phyloP scores from a whole-genome alignment of 2,329 filamentous ascomycete species.

The Fonsecaea pugnacius region DNA sequence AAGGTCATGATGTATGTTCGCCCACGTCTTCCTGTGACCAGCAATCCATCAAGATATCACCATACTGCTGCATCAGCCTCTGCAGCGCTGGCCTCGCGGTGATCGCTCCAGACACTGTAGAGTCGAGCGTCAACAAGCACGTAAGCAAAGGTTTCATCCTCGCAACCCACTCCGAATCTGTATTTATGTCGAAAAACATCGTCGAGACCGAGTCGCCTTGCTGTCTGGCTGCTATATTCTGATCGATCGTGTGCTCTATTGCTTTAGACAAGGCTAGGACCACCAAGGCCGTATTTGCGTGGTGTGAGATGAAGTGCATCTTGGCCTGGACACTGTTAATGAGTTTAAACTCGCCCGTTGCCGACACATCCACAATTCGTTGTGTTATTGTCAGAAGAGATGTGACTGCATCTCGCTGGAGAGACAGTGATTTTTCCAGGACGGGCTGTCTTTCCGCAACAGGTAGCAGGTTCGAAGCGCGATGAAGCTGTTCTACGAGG shows the following conservation, averaged over 20 bases:
- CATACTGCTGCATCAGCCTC: slow-evolving; percentile 26
- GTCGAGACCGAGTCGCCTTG: slow-evolving; percentile 2
- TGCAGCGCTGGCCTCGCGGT: slow-evolving; percentile 24
- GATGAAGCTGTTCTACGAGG: slow-evolving; percentile 26
- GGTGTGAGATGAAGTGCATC: slow-evolving; percentile 28
- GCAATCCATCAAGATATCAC: slow-evolving; percentile 28
- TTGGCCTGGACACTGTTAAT: slow-evolving; percentile 27
- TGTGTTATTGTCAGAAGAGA: slow-evolving; percentile 23
- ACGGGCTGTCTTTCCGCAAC: slow-evolving; percentile 1
- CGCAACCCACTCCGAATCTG: slow-evolving; percentile 18
- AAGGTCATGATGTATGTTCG: neutral
- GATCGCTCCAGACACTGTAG: slow-evolving; percentile 25
- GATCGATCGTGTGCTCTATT: slow-evolving; percentile 28
- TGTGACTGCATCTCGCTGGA: slow-evolving; percentile 18
- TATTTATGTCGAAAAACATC: neutral
- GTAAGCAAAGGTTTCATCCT: slow-evolving; percentile 25
- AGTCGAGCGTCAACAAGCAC: slow-evolving; percentile 22
- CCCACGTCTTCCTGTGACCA: slow-evolving; percentile 23
- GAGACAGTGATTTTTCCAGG: slow-evolving; percentile 13
- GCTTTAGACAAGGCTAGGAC: slow-evolving; percentile 26
- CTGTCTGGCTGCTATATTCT: slow-evolving; percentile 3
- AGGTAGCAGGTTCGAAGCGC: slow-evolving; percentile 13
- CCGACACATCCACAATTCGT: slow-evolving; percentile 26
- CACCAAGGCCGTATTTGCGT: slow-evolving; percentile 25
- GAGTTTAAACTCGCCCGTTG: slow-evolving; percentile 24